Conservation (phyloP, 257 asterid genomes). For the Scutellaria minor region DNA sequence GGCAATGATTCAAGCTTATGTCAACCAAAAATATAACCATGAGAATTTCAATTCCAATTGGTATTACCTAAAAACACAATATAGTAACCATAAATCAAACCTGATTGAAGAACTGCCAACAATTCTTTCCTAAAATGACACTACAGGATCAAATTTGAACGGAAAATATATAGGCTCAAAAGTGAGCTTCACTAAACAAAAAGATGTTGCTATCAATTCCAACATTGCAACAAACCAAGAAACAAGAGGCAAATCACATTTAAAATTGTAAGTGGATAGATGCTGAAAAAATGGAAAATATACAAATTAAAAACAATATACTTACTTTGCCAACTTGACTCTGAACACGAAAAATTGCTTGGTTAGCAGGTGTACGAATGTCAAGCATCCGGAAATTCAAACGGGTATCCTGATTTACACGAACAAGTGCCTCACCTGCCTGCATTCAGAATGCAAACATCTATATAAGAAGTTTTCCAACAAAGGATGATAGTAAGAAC, state of each 20-base stretch:
- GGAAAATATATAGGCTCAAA: background rate
- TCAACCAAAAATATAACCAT: slow-evolving; percentile 6
- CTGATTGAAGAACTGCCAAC: background rate
- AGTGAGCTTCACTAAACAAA: no score
- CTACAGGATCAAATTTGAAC: background rate
- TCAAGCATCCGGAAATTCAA: slow-evolving; percentile 82
- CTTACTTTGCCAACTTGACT: slow-evolving; percentile 78
- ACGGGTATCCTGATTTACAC: slow-evolving; percentile 94
- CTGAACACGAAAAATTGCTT: slow-evolving; percentile 77
- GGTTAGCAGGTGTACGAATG: slow-evolving; percentile 88
- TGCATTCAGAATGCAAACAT: slow-evolving; percentile 42
- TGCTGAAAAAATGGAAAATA: slow-evolving; percentile 1
- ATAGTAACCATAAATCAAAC: slow-evolving; percentile 17
- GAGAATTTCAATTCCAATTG: background rate
- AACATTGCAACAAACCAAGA: background rate
- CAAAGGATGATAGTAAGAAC: background rate
- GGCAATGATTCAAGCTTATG: slow-evolving; percentile 1
- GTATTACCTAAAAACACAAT: slow-evolving; percentile 7
- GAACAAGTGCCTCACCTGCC: slow-evolving; percentile 84
- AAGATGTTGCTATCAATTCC: no score
- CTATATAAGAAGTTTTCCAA: background rate
- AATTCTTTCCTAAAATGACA: slow-evolving; percentile 11
- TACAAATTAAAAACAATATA: background rate
- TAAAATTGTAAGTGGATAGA: background rate
- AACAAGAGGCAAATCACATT: background rate